These are phyloP conservation scores for Nicotiana tomentosiformis DNA, from an alignment of 257 asterid species.

Conservation along the genomic window DNA sequence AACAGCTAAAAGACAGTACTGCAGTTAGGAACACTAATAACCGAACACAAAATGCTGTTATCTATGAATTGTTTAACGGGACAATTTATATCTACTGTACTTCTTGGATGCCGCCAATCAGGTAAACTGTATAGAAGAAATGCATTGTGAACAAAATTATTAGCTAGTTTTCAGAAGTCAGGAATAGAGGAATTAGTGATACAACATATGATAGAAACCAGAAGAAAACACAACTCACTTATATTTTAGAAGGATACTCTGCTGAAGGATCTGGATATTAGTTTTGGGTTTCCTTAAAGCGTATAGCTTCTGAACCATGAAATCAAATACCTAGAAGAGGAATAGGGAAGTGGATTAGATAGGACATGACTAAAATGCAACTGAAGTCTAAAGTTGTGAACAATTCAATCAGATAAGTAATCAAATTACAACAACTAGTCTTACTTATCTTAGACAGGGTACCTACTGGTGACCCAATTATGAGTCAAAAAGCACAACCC, in stretches of 20 bases:
- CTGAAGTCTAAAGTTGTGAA: neutral
- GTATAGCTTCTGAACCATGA: slow-evolving; percentile 82
- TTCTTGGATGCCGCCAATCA: neutral
- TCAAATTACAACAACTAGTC: neutral
- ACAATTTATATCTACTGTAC: neutral
- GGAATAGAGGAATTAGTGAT: neutral
- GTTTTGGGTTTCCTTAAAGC: slow-evolving; percentile 99
- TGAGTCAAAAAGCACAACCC: neutral
- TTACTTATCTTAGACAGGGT: neutral
- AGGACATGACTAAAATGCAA: slow-evolving; percentile 9
- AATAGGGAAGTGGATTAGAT: slow-evolving; percentile 7
- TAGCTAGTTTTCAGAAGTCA: neutral
- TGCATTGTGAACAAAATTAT: neutral
- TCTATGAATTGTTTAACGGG: neutral
- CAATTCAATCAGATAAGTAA: neutral
- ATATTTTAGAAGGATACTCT: slow-evolving; percentile 92
- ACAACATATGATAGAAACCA: neutral
- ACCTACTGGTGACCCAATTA: neutral
- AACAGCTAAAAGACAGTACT: neutral
- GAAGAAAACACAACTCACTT: slow-evolving; percentile 50
- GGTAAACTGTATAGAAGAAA: neutral
- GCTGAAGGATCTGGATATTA: slow-evolving; percentile 97
- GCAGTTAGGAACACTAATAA: neutral
- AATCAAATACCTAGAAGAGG: slow-evolving; percentile 72
- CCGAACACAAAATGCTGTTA: neutral